Evolutionary conservation across 768 basidiomycete genomes (phyloP).

Genomic region (Porphyrellus cyaneotinctus): DNA sequence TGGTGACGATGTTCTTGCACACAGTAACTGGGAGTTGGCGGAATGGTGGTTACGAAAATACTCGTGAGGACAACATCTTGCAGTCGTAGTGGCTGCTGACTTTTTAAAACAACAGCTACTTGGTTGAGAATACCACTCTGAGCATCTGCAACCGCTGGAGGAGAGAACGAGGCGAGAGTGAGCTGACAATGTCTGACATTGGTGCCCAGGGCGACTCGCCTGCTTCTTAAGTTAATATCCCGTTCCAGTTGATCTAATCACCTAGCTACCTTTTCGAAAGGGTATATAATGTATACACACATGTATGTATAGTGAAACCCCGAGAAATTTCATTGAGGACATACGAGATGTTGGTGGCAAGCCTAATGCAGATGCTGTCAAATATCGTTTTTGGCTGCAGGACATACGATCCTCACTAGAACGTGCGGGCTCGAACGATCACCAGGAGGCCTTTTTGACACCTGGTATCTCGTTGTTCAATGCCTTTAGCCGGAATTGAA

Average conservation of each 20-base stretch:
- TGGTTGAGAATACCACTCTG: conserved; percentile 71
- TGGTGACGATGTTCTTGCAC: conserved; percentile 88
- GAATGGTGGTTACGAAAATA: conserved; percentile 83
- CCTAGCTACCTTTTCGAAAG: not conserved
- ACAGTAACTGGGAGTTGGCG: conserved; percentile 85
- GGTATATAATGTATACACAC: conserved; percentile 11
- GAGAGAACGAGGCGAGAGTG: conserved; percentile 72
- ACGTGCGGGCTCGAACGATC: conserved; percentile 8
- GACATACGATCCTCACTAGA: not conserved
- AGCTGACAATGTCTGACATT: conserved; percentile 57
- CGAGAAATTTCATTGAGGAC: not conserved
- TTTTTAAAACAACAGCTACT: conserved; percentile 47
- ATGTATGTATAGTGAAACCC: not conserved
- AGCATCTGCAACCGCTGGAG: conserved; percentile 85
- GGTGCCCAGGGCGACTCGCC: conserved; percentile 34
- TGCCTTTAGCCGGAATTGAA: conserved; percentile 87
- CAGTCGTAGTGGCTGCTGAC: not conserved
- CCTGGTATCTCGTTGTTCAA: conserved; percentile 79
- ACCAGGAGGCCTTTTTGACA: conserved; percentile 93
- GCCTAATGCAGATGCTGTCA: not conserved
- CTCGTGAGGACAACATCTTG: conserved; percentile 42
- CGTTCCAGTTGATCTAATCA: conserved; percentile 9
- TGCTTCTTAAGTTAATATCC: conserved; percentile 11
- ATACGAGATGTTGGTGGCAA: not conserved
- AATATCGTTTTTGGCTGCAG: not conserved